Evolutionary conservation across 352 stramenopile genomes (phyloP).

Genomic region (Phytophthora pini): DNA sequence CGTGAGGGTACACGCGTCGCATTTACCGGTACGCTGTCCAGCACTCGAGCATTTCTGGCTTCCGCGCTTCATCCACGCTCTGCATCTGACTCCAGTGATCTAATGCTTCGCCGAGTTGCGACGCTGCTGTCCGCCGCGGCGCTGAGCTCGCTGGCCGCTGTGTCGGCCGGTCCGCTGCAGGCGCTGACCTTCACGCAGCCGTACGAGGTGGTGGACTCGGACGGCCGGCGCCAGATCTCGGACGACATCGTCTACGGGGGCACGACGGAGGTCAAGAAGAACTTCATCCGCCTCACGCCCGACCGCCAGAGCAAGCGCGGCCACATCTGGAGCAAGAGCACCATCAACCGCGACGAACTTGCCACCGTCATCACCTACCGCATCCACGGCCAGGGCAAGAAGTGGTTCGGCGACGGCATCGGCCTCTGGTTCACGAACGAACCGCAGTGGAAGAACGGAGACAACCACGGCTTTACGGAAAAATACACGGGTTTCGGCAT

Average conservation of each 20-base stretch:
- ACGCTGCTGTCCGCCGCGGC: conserved; percentile 34
- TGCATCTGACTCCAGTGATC: not conserved
- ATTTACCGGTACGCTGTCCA: conserved; percentile 5
- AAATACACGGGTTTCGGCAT: conserved; percentile 78
- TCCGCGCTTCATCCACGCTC: not conserved
- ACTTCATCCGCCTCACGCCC: conserved; percentile 82
- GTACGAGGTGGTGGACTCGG: conserved; percentile 61
- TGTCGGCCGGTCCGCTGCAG: conserved; percentile 29
- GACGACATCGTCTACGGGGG: conserved; percentile 61
- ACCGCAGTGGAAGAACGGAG: conserved; percentile 52
- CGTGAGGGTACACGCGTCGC: conserved; percentile 28
- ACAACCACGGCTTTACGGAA: conserved; percentile 82
- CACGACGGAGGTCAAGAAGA: conserved; percentile 79
- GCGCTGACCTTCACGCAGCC: conserved; percentile 70
- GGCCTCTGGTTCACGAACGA: conserved; percentile 79
- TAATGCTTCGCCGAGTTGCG: conserved; percentile 33
- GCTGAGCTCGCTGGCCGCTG: conserved; percentile 29
- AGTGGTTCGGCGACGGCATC: conserved; percentile 84
- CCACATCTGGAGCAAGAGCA: conserved; percentile 68
- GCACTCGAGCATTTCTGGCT: conserved; percentile 31
- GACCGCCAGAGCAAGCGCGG: conserved; percentile 85
- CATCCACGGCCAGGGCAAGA: conserved; percentile 78
- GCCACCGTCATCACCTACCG: conserved; percentile 72
- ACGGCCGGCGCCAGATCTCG: conserved; percentile 67
- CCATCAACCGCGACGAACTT: conserved; percentile 58